Base-by-base conservation (phyloP, 2,329 filamentous ascomycete genomes). In the Waltergamsia citrina region DNA sequence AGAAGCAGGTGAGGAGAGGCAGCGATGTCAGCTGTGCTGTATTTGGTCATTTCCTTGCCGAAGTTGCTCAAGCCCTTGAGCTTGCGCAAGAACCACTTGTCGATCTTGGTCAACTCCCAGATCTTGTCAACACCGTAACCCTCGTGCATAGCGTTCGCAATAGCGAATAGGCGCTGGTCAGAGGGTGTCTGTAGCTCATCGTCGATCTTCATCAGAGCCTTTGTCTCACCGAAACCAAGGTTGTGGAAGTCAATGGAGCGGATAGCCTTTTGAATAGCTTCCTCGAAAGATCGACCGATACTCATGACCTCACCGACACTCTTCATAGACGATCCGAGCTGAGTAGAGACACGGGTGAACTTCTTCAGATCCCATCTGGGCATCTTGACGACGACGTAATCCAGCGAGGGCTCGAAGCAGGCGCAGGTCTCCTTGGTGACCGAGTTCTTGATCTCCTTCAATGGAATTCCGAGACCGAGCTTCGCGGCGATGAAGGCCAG, bases 231-330 rank as follows among this genome's bases (percentile, higher is more conserved):
- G 63, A 95, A 98, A 20, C 92, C 92, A 17, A 94, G 71, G 54
- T 96, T 96, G 66, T 92, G 81, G 62, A 85, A 90, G 58, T 98
- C 92, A 38, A 96, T 90, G 26, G 86, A 81, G 33, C 92, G 81
- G 49, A 98, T 98, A 15, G 92, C 92, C 61, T 96, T 98, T 51
- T 98, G 92, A 27, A 98, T 94, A 7, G 92, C 92, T 62, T 98
- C 92, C 60, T 98, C 92, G 48, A 98, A 98, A 1, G 85, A 94
- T 44, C 92, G 72, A 37, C 92, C 92, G 46, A 98, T 95, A 51
- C 84, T 90, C 92, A 98, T 96, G 45, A 98, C 92, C 58, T 98
- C 92, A 52, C 92, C 92, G 34, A 98, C 88, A 74, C 86, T 94
- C 80, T 96, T 98, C 92, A 98, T 98, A 10, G 90, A 94, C 4